A percentile compares a stretch with the other conserved stretches of the same genome.
These are phyloP conservation scores for Auriscalpium vulgare DNA, from an alignment of 768 basidiomycete species.

Conservation along the genomic window DNA sequence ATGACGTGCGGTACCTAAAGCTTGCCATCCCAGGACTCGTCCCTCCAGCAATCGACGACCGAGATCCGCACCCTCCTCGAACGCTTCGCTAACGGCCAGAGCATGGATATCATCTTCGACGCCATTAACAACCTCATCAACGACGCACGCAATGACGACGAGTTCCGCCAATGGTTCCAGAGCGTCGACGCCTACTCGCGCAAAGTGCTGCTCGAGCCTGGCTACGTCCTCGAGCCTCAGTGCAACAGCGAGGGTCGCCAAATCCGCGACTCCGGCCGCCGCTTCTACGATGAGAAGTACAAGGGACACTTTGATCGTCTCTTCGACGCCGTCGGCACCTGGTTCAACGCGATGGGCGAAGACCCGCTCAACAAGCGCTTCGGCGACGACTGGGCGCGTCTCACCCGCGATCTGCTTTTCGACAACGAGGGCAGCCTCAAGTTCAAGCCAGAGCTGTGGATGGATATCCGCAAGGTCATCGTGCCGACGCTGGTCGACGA, in stretches of 20 bases:
- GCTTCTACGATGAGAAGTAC: conserved; percentile 74
- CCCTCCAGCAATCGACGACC: conserved; percentile 44
- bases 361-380: conserved; percentile 79
- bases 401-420: conserved; percentile 81
- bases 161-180: conserved; percentile 67
- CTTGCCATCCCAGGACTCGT: conserved; percentile 35
- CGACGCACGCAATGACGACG: conserved; percentile 68
- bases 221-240: conserved; percentile 77
- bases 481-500: conserved; percentile 70
- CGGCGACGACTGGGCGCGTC: conserved; percentile 73
- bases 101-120: conserved; percentile 60
- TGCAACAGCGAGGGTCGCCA: conserved; percentile 56
- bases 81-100: conserved; percentile 75
- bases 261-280: conserved; percentile 62
- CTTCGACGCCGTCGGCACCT: conserved; percentile 61
- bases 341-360: conserved; percentile 79
- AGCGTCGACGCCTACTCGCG: conserved; percentile 55
- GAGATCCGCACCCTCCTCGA: conserved; percentile 81
- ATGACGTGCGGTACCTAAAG: conserved; percentile 12
- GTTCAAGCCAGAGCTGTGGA: conserved; percentile 87
- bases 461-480: conserved; percentile 78
- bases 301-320: conserved; percentile 74
- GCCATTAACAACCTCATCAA: conserved; percentile 64
- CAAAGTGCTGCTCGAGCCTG: conserved; percentile 69
- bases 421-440: conserved; percentile 72